phyloP scores from a whole-genome alignment of 2,329 filamentous ascomycete species.

The Ceratocystis diversiconidia region DNA sequence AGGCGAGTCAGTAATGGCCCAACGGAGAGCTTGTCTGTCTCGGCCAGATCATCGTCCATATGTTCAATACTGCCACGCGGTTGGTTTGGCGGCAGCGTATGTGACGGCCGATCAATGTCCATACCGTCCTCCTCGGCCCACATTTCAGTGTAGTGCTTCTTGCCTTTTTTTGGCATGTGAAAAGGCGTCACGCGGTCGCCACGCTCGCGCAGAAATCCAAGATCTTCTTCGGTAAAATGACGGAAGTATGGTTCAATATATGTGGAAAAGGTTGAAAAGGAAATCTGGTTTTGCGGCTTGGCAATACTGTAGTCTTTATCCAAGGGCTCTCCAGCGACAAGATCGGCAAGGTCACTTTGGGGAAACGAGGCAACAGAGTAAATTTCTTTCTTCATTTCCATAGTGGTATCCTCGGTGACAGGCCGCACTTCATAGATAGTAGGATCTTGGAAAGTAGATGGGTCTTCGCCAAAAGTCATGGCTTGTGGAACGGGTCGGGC shows the following conservation, averaged over 20 bases:
- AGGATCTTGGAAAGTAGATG: conserved; percentile 78
- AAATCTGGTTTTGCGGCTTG: conserved; percentile 88
- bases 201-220: conserved; percentile 80
- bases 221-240: conserved; percentile 79
- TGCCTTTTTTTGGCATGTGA: conserved; percentile 69
- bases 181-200: conserved; percentile 76
- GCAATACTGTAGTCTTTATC: conserved; percentile 92
- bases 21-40: conserved; percentile 78
- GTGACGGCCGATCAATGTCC: conserved; percentile 55
- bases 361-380: conserved; percentile 81
- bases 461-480: conserved; percentile 85
- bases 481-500: conserved; percentile 56
- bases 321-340: conserved; percentile 78
- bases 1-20: conserved; percentile 75
- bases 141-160: conserved; percentile 72
- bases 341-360: conserved; percentile 60
- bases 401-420: conserved; percentile 35
- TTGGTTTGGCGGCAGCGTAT: conserved; percentile 64
- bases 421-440: conserved; percentile 86
- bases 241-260: conserved; percentile 88
- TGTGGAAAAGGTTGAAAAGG: conserved; percentile 80
- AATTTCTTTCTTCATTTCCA: conserved; percentile 59
- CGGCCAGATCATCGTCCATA: conserved; percentile 71
- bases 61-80: conserved; percentile 74
- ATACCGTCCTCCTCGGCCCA: conserved; percentile 90